Conservation (phyloP, 179 eudicot species). For the Beta macrorhiza region DNA sequence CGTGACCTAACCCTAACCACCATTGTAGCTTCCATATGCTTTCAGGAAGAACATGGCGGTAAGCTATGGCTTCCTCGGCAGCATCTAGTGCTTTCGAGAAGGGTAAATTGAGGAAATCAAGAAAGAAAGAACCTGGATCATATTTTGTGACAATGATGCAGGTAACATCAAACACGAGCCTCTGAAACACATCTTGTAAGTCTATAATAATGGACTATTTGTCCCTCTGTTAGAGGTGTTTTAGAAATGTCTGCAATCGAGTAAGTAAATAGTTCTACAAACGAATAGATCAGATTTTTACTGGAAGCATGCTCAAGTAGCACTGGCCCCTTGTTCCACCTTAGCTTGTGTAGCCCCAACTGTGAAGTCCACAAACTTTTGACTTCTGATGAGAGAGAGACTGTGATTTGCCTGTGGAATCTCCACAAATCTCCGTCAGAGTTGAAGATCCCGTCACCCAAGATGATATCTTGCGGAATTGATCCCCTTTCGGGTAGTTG, state of each 20-base stretch:
- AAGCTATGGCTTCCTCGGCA: conserved; percentile 25
- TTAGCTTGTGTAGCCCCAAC: conserved; percentile 25
- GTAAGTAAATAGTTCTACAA: no score
- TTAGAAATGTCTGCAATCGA: no score
- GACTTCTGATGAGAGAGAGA: conserved; percentile 18
- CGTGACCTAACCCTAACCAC: conserved; percentile 29
- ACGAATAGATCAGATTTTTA: no score
- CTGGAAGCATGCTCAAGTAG: conserved; percentile 18
- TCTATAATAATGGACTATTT: conserved; percentile 13
- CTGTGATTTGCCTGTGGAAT: neutral
- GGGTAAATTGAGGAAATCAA: conserved; percentile 30
- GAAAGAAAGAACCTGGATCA: conserved; percentile 32
- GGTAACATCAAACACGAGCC: conserved; percentile 29
- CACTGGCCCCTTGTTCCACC: conserved; percentile 25
- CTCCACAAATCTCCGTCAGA: conserved; percentile 36
- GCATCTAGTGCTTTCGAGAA: conserved; percentile 35
- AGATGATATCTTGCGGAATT: conserved; percentile 13
- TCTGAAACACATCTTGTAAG: conserved; percentile 43
- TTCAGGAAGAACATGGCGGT: conserved; percentile 25
- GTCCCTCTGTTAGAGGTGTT: no score
- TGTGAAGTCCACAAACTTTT: neutral
- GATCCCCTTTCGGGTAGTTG: conserved; percentile 29
- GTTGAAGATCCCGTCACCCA: conserved; percentile 42
- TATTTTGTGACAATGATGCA: conserved; percentile 29
- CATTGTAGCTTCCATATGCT: conserved; percentile 28